These are phyloP conservation scores for Clitopilus passeckerianus DNA, from an alignment of 768 basidiomycete genomes.

Conservation along the genomic window DNA sequence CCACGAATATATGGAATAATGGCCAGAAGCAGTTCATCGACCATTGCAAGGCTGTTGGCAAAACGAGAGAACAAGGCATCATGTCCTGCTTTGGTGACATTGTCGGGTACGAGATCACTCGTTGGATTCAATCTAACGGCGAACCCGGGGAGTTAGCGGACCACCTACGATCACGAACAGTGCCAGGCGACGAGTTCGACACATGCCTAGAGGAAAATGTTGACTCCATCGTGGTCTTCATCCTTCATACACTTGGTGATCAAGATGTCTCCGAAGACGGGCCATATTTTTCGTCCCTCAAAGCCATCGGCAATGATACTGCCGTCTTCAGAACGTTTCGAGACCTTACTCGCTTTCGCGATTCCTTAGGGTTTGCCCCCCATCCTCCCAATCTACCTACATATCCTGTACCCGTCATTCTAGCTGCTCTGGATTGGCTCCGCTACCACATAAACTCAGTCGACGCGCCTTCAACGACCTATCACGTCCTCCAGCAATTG, in stretches of 20 bases:
- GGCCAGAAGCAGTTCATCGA: conserved; percentile 41
- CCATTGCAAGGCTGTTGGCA: conserved; percentile 61
- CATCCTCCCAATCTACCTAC: conserved; percentile 68
- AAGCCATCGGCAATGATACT: conserved; percentile 3
- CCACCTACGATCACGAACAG: conserved; percentile 22
- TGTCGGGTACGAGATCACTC: conserved; percentile 55
- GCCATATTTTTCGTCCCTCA: conserved; percentile 43
- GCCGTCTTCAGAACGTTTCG: conserved; percentile 38
- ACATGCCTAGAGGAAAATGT: conserved; percentile 35
- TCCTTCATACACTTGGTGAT: conserved; percentile 63
- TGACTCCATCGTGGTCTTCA: conserved; percentile 52
- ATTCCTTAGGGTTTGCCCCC: conserved; percentile 36
- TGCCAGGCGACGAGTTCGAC: conserved; percentile 26
- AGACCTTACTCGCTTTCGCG: conserved; percentile 48
- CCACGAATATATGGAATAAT: conserved; percentile 53
- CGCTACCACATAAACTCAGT: conserved; percentile 31
- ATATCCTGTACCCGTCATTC: conserved; percentile 41
- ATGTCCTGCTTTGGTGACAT: conserved; percentile 65
- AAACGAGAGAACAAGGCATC: conserved; percentile 43
- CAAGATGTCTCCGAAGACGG: conserved; percentile 56
- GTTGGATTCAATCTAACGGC: conserved; percentile 31
- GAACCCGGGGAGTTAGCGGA: conserved; percentile 24
- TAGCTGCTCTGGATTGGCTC: conserved; percentile 62
- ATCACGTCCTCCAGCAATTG: conserved; percentile 73
- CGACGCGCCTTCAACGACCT: conserved; percentile 55